Conservation (phyloP, 805 yeast genomes). For the Starmerella asiatica region DNA sequence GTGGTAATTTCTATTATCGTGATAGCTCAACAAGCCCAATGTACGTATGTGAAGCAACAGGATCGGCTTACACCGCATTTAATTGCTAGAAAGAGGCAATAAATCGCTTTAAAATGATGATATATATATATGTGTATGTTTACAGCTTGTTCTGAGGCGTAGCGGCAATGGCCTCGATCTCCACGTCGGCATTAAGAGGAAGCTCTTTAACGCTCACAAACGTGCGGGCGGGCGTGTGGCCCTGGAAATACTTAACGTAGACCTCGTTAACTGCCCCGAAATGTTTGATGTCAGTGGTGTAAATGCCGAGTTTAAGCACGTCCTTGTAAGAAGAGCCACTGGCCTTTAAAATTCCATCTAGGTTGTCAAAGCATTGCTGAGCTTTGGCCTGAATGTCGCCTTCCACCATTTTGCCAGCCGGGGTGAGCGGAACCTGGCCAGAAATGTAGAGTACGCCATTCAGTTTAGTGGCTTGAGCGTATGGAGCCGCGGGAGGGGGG, state of each 20-base stretch:
- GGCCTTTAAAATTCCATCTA: constrained; percentile 57
- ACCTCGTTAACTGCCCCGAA: constrained; percentile 78
- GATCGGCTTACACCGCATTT: constrained; percentile 30
- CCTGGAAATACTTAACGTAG: constrained; percentile 39
- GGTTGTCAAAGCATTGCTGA: constrained; percentile 31
- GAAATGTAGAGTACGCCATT: constrained; percentile 80
- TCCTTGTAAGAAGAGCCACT: constrained; percentile 73
- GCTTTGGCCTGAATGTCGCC: constrained; percentile 46
- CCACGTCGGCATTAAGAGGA: constrained; percentile 77
- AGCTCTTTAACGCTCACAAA: constrained; percentile 89
- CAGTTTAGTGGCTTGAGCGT: constrained; percentile 89
- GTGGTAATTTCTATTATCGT: too few species aligned
- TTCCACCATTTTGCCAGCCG: constrained; percentile 61
- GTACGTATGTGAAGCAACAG: too few species aligned
- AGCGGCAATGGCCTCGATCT: constrained; percentile 80
- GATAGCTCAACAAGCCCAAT: too few species aligned
- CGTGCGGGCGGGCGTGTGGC: constrained; percentile 73
- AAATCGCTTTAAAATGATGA: background rate
- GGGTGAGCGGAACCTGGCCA: constrained; percentile 87
- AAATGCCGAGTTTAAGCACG: constrained; percentile 77
- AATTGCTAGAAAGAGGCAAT: too few species aligned
- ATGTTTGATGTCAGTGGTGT: constrained; percentile 78
- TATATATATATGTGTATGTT: background rate
- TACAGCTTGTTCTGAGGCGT: background rate
- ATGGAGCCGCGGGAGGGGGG: constrained; percentile 94